Base-by-base conservation (phyloP, 345 rosid genomes). In the Balakata baccata region DNA sequence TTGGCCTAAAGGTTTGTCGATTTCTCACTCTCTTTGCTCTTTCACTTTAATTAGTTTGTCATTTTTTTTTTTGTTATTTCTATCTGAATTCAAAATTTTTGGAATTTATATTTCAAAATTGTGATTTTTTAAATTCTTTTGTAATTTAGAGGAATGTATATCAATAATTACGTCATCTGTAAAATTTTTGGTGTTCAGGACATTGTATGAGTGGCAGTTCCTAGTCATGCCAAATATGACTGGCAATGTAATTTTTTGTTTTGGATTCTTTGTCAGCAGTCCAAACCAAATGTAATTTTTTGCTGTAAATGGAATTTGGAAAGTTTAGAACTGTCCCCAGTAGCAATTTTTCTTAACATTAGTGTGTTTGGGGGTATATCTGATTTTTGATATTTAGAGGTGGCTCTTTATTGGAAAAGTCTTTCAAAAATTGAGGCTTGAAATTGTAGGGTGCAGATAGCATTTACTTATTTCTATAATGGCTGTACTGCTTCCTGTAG, bases 1-100 rank as follows among this genome's bases (percentile, higher is more conserved):
- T 85, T 93, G 97, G 97, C 98, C 98, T 56, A 91, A 86, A 89
- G 98, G 97, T 91, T 74, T 3, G 57, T 20, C 13, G 57, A 10
- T 38, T 64, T 78, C 13, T 58, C 57, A 60, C 20, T 69, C 29
- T 29, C 17, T 65, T 41, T 14, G 29, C 23, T 57, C 3, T 29
- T 50, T 50, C 17, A 11, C 4, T 66, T 13, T 20, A 10, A 14
- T 7, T 38, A 6, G 18, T n/a, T 7, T 66, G 68, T 46, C 2
- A 46, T 5, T 47, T 66, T 66, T 45, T 14, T 47, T 23, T 68
- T 68, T 23, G 1, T 7, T 29, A 11, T 23, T 51, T 52, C 25
- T 52, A 34, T 50, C 46, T 18, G 10, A 52, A 34, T 52, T 62
- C 37, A 11, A 47, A 10, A 7, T 34, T 25, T 45, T 34, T 51